These are phyloP conservation scores for Carex arenaria DNA, from an alignment of 202 grass and related monocot genomes.

Conservation along the genomic window DNA sequence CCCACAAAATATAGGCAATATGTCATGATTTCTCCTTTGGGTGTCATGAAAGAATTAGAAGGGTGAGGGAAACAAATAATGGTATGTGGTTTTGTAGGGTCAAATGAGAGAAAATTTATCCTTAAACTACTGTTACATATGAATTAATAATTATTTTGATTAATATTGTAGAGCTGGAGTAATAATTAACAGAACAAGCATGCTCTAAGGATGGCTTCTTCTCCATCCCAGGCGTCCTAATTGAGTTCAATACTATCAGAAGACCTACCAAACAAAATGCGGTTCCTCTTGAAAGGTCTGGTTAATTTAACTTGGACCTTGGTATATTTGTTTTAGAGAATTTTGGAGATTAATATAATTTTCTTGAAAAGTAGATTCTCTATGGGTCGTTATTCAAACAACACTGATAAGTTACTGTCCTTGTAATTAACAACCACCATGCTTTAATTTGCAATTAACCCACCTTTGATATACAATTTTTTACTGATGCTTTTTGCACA, in stretches of 20 bases:
- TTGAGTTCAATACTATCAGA: background rate
- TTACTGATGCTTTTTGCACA: background rate
- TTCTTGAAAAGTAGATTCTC: background rate
- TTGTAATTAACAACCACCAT: background rate
- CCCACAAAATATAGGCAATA: background rate
- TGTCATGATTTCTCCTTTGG: background rate
- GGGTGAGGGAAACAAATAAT: background rate
- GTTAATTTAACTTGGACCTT: background rate
- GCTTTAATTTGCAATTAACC: background rate
- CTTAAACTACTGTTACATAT: background rate
- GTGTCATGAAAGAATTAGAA: background rate
- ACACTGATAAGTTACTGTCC: background rate
- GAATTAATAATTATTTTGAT: background rate
- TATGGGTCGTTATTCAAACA: background rate
- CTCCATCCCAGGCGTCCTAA: background rate
- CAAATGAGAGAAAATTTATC: background rate
- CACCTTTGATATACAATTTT: background rate
- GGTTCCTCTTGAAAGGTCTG: background rate
- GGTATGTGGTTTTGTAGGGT: background rate
- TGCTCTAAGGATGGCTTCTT: background rate
- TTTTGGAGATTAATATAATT: background rate
- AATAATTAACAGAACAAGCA: conserved; percentile 15
- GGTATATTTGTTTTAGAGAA: background rate
- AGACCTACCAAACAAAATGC: background rate
- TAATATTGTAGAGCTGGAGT: background rate